These are phyloP conservation scores for Penicillium sumatraense DNA, from an alignment of 2,329 filamentous ascomycete genomes.

Conservation along the genomic window DNA sequence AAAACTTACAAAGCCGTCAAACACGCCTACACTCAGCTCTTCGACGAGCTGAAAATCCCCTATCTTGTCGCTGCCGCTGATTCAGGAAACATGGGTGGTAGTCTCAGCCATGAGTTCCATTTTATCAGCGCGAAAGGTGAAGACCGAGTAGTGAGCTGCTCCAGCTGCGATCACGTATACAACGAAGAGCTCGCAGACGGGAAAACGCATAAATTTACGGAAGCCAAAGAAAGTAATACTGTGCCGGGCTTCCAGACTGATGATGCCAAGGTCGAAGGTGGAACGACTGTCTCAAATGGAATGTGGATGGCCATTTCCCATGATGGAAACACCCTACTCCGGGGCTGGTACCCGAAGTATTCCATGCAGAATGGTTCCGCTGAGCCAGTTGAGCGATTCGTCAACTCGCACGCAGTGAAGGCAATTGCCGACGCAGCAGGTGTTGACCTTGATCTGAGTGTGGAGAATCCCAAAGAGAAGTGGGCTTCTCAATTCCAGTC, in stretches of 20 bases:
- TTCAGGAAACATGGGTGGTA: conserved; percentile 95
- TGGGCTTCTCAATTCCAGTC: conserved; percentile 54
- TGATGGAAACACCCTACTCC: conserved; percentile 70
- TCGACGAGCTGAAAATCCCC: conserved; percentile 80
- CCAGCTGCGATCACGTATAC: conserved; percentile 72
- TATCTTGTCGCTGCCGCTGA: conserved; percentile 86
- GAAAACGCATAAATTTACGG: conserved; percentile 25
- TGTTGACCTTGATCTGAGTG: conserved; percentile 71
- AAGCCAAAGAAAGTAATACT: conserved; percentile 5
- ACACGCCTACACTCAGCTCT: conserved; percentile 73
- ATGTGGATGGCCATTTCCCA: conserved; percentile 47
- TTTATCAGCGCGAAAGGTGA: conserved; percentile 80
- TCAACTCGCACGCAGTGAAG: conserved; percentile 70
- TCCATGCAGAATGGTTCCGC: conserved; percentile 34
- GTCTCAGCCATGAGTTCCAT: conserved; percentile 93
- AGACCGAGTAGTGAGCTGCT: conserved; percentile 80
- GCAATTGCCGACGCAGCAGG: conserved; percentile 53
- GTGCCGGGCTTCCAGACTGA: conserved; percentile 31
- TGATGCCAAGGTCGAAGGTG: conserved; percentile 20
- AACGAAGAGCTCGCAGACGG: conserved; percentile 83
- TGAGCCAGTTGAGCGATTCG: conserved; percentile 43
- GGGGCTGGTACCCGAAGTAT: conserved; percentile 68
- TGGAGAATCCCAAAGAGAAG: conserved; percentile 62
- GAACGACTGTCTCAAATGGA: conserved; percentile 40
- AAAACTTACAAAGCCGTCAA: conserved; percentile 78